A percentile compares a stretch with the other conserved stretches of the same genome.
Conservation (phyloP, 768 basidiomycete genomes). For the Leccinum broughii region DNA sequence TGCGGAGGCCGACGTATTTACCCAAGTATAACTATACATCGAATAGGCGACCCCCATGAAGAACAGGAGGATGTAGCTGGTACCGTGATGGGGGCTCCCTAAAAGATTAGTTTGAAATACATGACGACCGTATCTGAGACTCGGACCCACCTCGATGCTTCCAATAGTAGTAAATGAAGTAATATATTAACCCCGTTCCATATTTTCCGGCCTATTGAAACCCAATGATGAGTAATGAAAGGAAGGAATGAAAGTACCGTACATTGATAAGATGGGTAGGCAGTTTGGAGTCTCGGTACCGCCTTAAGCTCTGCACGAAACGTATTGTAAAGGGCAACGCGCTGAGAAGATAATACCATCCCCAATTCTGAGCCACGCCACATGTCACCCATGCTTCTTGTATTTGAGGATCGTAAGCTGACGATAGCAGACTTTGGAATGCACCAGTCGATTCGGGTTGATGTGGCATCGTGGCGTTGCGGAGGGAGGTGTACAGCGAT, state of each 20-base stretch:
- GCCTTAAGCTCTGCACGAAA: slow-evolving; percentile 81
- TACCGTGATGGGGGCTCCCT: slow-evolving; percentile 38
- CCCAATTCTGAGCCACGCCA: slow-evolving; percentile 53
- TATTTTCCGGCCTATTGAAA: slow-evolving; percentile 79
- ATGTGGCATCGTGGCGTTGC: neutral
- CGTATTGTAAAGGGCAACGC: slow-evolving; percentile 72
- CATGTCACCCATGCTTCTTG: slow-evolving; percentile 44
- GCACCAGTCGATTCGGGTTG: neutral
- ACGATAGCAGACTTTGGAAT: neutral
- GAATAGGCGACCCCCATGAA: slow-evolving; percentile 64
- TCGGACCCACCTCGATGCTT: slow-evolving; percentile 52
- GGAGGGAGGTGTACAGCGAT: neutral
- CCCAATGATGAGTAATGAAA: neutral
- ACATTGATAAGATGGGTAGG: slow-evolving; percentile 88
- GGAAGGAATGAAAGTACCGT: neutral
- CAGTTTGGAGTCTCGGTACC: slow-evolving; percentile 75
- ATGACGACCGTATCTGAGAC: neutral
- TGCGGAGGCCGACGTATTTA: slow-evolving; percentile 34
- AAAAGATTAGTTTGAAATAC: neutral
- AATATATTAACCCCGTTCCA: slow-evolving; percentile 58
- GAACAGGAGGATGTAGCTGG: slow-evolving; percentile 67
- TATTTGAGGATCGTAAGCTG: slow-evolving; percentile 35
- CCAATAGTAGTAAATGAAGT: slow-evolving; percentile 77
- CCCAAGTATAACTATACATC: slow-evolving; percentile 78
- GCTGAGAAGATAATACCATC: slow-evolving; percentile 55